A percentile compares a stretch with the other conserved stretches of the same genome.
These are phyloP conservation scores for Lactarius deliciosus DNA, from an alignment of 768 basidiomycete genomes.

Conservation along the genomic window DNA sequence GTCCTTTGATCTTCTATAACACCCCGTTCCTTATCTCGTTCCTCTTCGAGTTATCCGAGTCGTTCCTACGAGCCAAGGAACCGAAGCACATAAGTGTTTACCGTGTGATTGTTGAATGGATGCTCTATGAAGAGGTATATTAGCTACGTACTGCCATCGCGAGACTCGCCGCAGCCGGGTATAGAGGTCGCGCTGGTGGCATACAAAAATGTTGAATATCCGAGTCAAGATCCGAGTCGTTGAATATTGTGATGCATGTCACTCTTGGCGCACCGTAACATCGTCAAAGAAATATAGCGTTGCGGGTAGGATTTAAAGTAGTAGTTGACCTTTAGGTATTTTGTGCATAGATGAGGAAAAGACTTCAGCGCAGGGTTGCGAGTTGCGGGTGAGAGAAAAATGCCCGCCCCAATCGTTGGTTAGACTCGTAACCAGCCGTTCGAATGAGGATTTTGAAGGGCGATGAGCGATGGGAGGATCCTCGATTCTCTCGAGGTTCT, in stretches of 20 bases:
- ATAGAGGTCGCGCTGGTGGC: constrained; percentile 57
- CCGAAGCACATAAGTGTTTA: background rate
- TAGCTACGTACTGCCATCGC: constrained; percentile 36
- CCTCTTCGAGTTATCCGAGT: background rate
- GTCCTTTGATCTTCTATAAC: background rate
- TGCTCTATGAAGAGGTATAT: constrained; percentile 77
- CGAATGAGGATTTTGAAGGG: too few species aligned
- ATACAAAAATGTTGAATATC: background rate
- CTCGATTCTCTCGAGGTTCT: too few species aligned
- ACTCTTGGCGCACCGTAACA: constrained; percentile 58
- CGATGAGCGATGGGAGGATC: too few species aligned
- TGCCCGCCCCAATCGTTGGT: constrained; percentile 6
- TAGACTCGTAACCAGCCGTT: background rate
- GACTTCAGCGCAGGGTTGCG: background rate
- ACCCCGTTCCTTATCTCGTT: background rate
- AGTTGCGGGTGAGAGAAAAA: constrained; percentile 2
- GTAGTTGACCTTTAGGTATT: constrained; percentile 32
- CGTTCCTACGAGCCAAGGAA: background rate
- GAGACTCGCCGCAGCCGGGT: too few species aligned
- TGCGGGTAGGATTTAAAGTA: constrained; percentile 71
- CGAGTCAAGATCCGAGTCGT: background rate
- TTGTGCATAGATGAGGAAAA: constrained; percentile 20
- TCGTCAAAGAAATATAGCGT: constrained; percentile 93
- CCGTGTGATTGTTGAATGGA: constrained; percentile 67
- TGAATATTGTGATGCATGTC: background rate